Evolutionary conservation across 139 green algal species (phyloP).

Genomic region (Desmodesmus armatus): DNA sequence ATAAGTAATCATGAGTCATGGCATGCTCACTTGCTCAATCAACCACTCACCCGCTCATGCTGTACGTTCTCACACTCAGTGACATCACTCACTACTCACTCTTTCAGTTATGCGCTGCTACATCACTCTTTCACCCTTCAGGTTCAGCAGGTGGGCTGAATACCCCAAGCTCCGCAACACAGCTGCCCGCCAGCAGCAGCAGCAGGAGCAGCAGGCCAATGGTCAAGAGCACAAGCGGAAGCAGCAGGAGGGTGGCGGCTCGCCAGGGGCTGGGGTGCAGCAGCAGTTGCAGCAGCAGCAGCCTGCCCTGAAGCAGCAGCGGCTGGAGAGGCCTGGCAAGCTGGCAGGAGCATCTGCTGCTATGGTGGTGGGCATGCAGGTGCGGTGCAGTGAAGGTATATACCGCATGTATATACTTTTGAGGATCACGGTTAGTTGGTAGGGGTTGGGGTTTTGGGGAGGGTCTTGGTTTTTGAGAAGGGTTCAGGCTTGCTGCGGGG

Average conservation of each 20-base stretch:
- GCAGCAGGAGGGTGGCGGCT: not conserved
- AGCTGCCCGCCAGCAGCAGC: not conserved
- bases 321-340: conserved; percentile 18
- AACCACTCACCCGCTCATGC: not conserved
- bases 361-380: conserved; percentile 32
- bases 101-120: too few relatives aligned
- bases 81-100: too few relatives aligned
- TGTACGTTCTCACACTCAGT: too few relatives aligned
- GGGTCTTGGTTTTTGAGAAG: too few relatives aligned
- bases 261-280: not conserved
- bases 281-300: not conserved
- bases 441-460: too few relatives aligned
- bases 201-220: not conserved
- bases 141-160: conserved; percentile 15
- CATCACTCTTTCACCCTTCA: too few relatives aligned
- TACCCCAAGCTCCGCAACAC: conserved; percentile 14
- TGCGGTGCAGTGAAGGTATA: not conserved
- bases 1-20: too few relatives aligned
- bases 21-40: not conserved
- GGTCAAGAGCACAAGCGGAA: too few relatives aligned
- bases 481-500: too few relatives aligned
- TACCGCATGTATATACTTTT: too few relatives aligned
- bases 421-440: too few relatives aligned
- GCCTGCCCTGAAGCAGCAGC: conserved; percentile 31
- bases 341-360: conserved; percentile 2